Percentiles rank a stretch among this genome's conserved stretches.
Conservation (phyloP, 2,329 filamentous ascomycete species). For the Colletotrichum destructivum region DNA sequence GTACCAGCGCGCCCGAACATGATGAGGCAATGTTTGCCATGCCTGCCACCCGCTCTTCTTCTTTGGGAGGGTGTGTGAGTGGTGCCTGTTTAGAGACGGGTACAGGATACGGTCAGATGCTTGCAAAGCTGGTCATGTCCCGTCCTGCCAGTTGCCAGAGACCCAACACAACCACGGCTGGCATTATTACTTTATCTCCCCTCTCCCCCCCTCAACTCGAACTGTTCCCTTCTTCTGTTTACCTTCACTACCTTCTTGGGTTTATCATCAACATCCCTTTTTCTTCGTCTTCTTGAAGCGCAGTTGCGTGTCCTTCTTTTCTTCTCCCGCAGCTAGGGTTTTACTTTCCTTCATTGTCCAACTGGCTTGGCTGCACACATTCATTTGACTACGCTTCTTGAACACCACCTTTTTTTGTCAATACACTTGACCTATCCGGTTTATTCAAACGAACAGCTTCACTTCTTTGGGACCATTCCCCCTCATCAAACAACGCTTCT, state of each 20-base stretch:
- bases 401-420: constrained; percentile 49
- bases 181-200: constrained; percentile 46
- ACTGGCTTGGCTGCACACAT: constrained; percentile 72
- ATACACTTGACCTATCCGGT: constrained; percentile 44
- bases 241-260: constrained; percentile 48
- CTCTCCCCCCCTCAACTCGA: constrained; percentile 38
- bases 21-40: constrained; percentile 46
- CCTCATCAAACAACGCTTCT: constrained; percentile 29
- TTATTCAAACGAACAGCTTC: constrained; percentile 42
- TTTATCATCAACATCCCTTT: constrained; percentile 49
- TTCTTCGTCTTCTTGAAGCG: constrained; percentile 58
- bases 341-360: constrained; percentile 62
- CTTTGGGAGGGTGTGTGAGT: constrained; percentile 20
- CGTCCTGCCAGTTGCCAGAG: constrained; percentile 34
- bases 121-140: constrained; percentile 36
- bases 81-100: constrained; percentile 19
- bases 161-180: constrained; percentile 46
- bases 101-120: constrained; percentile 20
- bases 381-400: constrained; percentile 66
- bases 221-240: constrained; percentile 45
- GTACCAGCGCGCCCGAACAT: constrained; percentile 42
- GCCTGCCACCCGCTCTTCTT: constrained; percentile 34
- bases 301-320: constrained; percentile 54
- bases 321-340: constrained; percentile 59
- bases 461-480: constrained; percentile 40